Evolutionary conservation across 805 yeast species (phyloP).

Genomic region (Candida anglica): DNA sequence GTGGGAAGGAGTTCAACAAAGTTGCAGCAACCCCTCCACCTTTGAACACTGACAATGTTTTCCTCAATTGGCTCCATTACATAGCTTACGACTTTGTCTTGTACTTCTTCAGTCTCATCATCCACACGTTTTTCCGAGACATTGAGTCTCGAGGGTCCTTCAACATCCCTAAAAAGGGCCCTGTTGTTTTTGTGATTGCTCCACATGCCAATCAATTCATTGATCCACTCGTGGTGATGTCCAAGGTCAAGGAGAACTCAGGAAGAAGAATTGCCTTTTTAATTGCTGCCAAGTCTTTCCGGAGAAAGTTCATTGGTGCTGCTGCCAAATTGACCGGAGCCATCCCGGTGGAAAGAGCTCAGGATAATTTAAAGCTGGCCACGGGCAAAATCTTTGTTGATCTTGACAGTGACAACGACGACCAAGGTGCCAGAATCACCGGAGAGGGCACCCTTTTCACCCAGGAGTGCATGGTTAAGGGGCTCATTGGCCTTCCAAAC

Average conservation of each 20-base stretch:
- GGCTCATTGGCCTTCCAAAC: conserved; percentile 33
- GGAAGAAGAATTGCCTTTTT: conserved; percentile 32
- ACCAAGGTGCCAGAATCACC: conserved; percentile 13
- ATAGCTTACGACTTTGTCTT: conserved; percentile 26
- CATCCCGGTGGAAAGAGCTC: conserved; percentile 41
- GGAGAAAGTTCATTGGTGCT: conserved; percentile 27
- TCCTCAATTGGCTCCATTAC: conserved; percentile 5
- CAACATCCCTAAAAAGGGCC: conserved; percentile 33
- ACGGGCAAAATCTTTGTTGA: conserved; percentile 25
- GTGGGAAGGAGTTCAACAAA: too few relatives aligned
- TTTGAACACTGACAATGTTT: too few relatives aligned
- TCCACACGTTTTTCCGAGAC: conserved; percentile 40
- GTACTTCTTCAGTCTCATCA: conserved; percentile 28
- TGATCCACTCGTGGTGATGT: conserved; percentile 36
- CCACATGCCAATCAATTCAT: conserved; percentile 43
- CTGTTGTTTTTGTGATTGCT: conserved; percentile 38
- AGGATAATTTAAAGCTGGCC: conserved; percentile 28
- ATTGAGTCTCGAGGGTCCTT: conserved; percentile 34
- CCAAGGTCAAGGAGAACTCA: conserved; percentile 26
- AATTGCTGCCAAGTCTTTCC: conserved; percentile 34
- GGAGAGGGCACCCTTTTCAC: conserved; percentile 34
- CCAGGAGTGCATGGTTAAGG: conserved; percentile 28
- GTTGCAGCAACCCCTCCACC: too few relatives aligned
- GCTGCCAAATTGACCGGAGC: conserved; percentile 29
- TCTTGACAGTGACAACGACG: conserved; percentile 9